A percentile compares a stretch with the other conserved stretches of the same genome.
Evolutionary conservation across 768 basidiomycete species (phyloP).

Genomic region (Mrakia gelida): DNA sequence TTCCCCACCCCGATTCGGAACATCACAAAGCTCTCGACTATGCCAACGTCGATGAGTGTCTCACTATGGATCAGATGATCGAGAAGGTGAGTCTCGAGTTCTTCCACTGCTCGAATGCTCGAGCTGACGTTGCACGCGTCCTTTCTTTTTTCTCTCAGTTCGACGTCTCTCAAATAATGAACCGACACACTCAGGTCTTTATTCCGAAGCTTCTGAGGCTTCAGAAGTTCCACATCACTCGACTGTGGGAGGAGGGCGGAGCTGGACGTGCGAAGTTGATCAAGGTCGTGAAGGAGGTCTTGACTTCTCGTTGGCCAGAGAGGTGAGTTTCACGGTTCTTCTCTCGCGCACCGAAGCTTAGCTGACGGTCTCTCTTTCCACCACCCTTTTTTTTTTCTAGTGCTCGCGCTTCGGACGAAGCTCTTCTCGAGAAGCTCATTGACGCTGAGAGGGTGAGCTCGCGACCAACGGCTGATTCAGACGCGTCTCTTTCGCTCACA

Average conservation of each 20-base stretch:
- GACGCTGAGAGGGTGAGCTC: not conserved
- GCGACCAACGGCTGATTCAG: not conserved
- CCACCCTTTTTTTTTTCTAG: constrained; percentile 8
- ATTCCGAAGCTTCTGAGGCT: constrained; percentile 73
- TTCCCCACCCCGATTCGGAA: constrained; percentile 26
- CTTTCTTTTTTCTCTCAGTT: constrained; percentile 52
- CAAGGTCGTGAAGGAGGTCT: constrained; percentile 43
- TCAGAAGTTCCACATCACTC: constrained; percentile 79
- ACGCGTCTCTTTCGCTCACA: not conserved
- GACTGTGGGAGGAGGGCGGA: constrained; percentile 53
- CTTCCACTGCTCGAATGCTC: not conserved
- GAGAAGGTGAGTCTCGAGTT: constrained; percentile 50
- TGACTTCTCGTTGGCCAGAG: constrained; percentile 51
- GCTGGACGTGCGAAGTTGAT: constrained; percentile 39
- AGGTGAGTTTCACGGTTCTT: constrained; percentile 49
- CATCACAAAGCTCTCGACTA: constrained; percentile 57
- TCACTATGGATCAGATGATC: constrained; percentile 58
- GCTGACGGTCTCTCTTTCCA: constrained; percentile 35
- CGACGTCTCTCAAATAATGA: constrained; percentile 68
- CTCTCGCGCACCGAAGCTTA: no score
- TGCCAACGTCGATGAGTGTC: constrained; percentile 56
- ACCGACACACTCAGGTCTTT: constrained; percentile 77
- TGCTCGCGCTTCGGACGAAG: not conserved
- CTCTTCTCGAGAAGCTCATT: not conserved
- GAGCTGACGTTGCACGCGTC: not conserved